phyloP scores from a whole-genome alignment of 139 green algal species.

The Microglena sp. region DNA sequence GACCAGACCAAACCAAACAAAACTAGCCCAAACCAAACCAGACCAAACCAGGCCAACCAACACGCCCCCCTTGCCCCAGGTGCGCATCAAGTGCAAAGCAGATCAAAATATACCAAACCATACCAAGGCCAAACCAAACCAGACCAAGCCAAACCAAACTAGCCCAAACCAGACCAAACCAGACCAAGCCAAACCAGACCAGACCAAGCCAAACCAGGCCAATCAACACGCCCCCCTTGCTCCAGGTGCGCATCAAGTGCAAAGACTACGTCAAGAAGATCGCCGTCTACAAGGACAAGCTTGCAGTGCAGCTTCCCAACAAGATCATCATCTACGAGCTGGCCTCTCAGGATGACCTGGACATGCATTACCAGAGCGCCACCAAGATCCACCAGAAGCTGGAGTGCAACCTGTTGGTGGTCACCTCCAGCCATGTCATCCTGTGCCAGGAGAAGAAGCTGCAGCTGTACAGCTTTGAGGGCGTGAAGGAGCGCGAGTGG shows the following conservation, averaged over 20 bases:
- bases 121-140: too few species aligned
- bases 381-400: conserved; percentile 61
- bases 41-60: too few species aligned
- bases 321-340: conserved; percentile 73
- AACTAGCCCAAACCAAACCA: too few species aligned
- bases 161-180: too few species aligned
- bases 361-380: conserved; percentile 50
- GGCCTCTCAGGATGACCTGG: conserved; percentile 30
- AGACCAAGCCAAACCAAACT: too few species aligned
- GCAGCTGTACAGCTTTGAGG: conserved; percentile 66
- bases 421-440: conserved; percentile 58
- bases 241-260: conserved; percentile 54
- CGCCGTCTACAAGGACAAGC: conserved; percentile 66
- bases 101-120: too few species aligned
- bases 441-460: conserved; percentile 74
- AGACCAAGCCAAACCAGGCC: too few species aligned
- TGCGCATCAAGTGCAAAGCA: too few species aligned
- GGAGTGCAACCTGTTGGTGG: conserved; percentile 80
- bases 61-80: too few species aligned
- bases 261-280: conserved; percentile 76
- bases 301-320: conserved; percentile 69
- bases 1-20: too few species aligned
- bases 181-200: too few species aligned
- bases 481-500: conserved; percentile 57
- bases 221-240: too few species aligned